A percentile compares a stretch with the other conserved stretches of the same genome.
Evolutionary conservation across 179 eudicot species (phyloP).

Genomic region (Silene vulgaris): DNA sequence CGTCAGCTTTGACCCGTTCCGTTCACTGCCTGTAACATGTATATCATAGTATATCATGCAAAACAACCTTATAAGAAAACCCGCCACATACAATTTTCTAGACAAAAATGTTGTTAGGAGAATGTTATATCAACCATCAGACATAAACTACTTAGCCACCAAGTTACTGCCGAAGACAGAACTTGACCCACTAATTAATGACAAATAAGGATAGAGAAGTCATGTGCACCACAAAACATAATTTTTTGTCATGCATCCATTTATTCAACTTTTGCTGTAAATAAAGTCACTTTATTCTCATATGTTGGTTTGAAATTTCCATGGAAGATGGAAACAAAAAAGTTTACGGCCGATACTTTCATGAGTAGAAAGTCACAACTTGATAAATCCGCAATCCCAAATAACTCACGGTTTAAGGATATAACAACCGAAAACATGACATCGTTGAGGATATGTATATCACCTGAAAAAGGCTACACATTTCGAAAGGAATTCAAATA

Average conservation of each 20-base stretch:
- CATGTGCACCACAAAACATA: neutral
- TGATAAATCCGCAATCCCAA: neutral
- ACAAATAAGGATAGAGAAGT: neutral
- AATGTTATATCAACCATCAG: neutral
- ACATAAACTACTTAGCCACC: neutral
- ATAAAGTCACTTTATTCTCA: slow-evolving; percentile 8
- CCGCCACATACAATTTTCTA: neutral
- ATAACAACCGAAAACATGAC: neutral
- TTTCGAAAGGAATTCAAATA: neutral
- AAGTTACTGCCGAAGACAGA: slow-evolving; percentile 4
- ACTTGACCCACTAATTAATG: neutral
- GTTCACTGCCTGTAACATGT: slow-evolving; percentile 67
- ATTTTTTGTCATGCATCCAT: neutral
- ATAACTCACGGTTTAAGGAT: neutral
- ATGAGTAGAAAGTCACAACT: neutral
- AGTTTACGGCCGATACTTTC: neutral
- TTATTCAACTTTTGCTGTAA: neutral
- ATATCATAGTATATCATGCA: slow-evolving; percentile 5
- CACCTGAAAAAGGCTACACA: neutral
- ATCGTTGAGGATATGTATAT: neutral
- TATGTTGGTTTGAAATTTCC: neutral
- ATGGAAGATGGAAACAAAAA: slow-evolving; percentile 1
- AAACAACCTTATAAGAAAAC: neutral
- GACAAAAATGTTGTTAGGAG: neutral
- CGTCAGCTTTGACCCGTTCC: slow-evolving; percentile 56